Base-by-base conservation (phyloP, 2,329 filamentous ascomycete species). In the Neurospora sp. region DNA sequence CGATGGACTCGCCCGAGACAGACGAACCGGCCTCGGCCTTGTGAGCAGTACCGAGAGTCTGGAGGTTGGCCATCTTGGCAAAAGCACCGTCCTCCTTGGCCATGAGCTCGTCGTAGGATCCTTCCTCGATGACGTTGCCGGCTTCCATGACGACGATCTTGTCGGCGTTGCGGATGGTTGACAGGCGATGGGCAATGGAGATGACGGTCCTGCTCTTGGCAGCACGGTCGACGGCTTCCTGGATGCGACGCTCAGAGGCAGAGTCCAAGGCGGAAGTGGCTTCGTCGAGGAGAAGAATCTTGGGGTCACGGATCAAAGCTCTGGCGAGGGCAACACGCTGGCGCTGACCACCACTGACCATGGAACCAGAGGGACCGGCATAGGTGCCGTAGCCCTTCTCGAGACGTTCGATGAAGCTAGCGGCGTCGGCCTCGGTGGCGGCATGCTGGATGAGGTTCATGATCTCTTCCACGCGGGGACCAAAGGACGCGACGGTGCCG, bases 251-350 rank as follows among this genome's bases (percentile, higher is more conserved):
- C 74, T 90, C 88, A 66, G 83, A 87, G 2, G 82, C 82, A 15
- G 86, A 87, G 75, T 90, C 88, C 0, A 90, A 80, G 1, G 87
- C 83, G 0, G 86, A 84, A 1, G 88, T 90, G 2, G 87, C 87
- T 75, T 90, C 88, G 66, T 90, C 88, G 2, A 90, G 79, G 11
- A 90, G 81, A 3, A 90, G 79, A 9, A 90, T 84, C 67, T 81
- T 81, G 2, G 87, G 87, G 66, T 89, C 82, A 3, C 84, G 81
- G 38, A 90, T 83, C 15, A 90, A 78, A 19, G 85, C 85, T 36
- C 87, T 80, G 1, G 88, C 87, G 6, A 90, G 80, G 8, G 86
- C 86, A 68, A 90, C 81, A 5, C 87, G 81, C 74, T 90, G 88
- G 68, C 86, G 83, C 75, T 90, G 87, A 0, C 87, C 87, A 69